A percentile compares a stretch with the other conserved stretches of the same genome.
These are phyloP conservation scores for Tulasnella sp. DNA, from an alignment of 768 basidiomycete genomes.

Conservation along the genomic window DNA sequence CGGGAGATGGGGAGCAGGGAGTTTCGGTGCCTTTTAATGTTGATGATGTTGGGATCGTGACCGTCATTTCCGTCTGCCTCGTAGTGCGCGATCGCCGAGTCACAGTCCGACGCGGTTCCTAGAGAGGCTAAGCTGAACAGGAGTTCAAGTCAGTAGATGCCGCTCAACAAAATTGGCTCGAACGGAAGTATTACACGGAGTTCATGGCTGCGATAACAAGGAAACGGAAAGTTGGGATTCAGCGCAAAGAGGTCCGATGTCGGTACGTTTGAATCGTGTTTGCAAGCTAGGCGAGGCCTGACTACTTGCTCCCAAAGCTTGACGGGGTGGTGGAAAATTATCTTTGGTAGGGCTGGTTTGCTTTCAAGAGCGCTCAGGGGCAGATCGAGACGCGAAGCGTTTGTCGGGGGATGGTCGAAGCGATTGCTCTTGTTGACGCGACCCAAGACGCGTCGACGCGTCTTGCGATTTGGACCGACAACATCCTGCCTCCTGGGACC, in stretches of 20 bases:
- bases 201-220: no score
- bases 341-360: no score
- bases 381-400: background rate
- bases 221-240: no score
- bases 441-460: slow-evolving; percentile 14
- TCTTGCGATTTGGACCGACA: slow-evolving; percentile 9
- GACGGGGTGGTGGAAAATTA: no score
- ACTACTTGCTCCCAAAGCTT: no score
- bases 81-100: background rate
- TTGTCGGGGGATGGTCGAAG: background rate
- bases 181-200: no score
- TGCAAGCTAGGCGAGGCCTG: no score
- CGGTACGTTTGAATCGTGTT: no score
- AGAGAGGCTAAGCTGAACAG: background rate
- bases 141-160: no score
- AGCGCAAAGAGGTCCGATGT: no score
- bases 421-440: slow-evolving; percentile 5
- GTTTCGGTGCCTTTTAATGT: background rate
- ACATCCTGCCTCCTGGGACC: background rate
- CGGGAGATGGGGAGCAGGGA: background rate
- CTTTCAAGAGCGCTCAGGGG: background rate
- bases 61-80: background rate
- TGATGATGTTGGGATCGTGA: background rate
- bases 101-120: background rate
- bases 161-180: no score